Base-by-base conservation (phyloP, 1,284 basidiomycete species). In the Rhodotorula sp. region DNA sequence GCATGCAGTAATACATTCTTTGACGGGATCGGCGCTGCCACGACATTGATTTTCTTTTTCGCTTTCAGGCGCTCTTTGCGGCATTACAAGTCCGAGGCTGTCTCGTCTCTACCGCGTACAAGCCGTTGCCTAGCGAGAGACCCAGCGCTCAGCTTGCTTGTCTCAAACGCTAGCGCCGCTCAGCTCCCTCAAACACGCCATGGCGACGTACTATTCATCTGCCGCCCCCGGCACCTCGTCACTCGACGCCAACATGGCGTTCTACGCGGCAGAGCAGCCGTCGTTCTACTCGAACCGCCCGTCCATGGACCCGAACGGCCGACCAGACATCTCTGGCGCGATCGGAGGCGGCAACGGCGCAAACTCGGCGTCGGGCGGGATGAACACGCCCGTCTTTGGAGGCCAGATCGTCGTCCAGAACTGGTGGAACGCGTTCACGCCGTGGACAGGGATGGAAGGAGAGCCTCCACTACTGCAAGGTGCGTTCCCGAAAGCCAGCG, bases 391-490 rank as follows among this genome's bases (percentile, higher is more conserved):
- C 54, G 54, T 55, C 26, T 58, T 49, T 23, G 61, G 66, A 3
- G 73, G 73, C 6, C 63, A 67, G 55, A 73, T 75, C 60, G 28
- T 61, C 38, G 75, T 76, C 23, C 49, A 60, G 57, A 76, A 76
- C 61, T 97, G 93, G 93, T 94, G 91, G 89, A 92, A 92, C 59
- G 93, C 93, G 55, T 97, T 97, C 83, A 93, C 75, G 38, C 75
- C 75, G 5, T 76, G 93, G 47, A 94, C 93, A 0, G 93, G 93
- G 69, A 93, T 91, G n/a, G 88, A 95, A 67, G 93, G 93, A 49
- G 94, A 97, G 80, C 91, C 92, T 65, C 92, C 93, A 58, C 82
- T 97, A 78, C 86, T 97, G 69, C 89, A 97, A 87, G 94, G 94
- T 93, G 79, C 76, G 81, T 64, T 7, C 2, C 52, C 34, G 34